Conservation (phyloP, 129 eudicot species). For the Smallanthus sonchifolius region DNA sequence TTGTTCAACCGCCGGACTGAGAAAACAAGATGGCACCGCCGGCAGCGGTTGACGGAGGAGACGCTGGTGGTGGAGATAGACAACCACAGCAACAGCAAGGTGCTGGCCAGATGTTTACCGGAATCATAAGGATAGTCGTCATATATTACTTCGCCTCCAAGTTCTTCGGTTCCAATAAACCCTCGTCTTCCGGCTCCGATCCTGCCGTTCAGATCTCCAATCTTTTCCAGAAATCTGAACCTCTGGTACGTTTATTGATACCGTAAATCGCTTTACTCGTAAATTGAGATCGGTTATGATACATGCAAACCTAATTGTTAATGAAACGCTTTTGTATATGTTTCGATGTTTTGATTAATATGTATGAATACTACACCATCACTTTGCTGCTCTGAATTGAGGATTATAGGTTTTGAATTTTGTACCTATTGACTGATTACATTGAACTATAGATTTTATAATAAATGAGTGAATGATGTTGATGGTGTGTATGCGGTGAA, state of each 20-base stretch:
- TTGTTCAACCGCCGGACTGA: slow-evolving; percentile 17
- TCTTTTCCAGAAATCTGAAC: slow-evolving; percentile 70
- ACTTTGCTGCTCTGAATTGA: background rate
- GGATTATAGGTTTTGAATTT: background rate
- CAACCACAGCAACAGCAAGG: slow-evolving; percentile 52
- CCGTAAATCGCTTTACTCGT: background rate
- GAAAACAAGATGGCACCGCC: slow-evolving; percentile 90
- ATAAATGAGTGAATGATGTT: background rate
- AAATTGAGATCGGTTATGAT: slow-evolving; percentile 4
- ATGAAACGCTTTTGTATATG: background rate
- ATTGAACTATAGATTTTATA: background rate
- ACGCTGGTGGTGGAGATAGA: slow-evolving; percentile 34
- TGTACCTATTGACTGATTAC: background rate
- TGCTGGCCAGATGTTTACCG: slow-evolving; percentile 59
- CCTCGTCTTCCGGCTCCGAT: slow-evolving; percentile 37
- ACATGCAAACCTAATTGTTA: slow-evolving; percentile 4
- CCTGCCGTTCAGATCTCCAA: slow-evolving; percentile 80
- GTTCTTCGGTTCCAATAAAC: slow-evolving; percentile 52
- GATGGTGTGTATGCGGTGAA: background rate
- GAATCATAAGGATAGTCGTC: slow-evolving; percentile 72
- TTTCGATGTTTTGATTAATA: background rate
- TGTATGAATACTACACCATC: background rate
- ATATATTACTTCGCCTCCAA: slow-evolving; percentile 93
- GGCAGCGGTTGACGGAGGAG: slow-evolving; percentile 50
- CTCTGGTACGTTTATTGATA: slow-evolving; percentile 45